Evolutionary conservation across 306 rosid genomes (phyloP), one percentile per base, ranked within the genome.

Genomic region (Cucurbita moschata): DNA sequence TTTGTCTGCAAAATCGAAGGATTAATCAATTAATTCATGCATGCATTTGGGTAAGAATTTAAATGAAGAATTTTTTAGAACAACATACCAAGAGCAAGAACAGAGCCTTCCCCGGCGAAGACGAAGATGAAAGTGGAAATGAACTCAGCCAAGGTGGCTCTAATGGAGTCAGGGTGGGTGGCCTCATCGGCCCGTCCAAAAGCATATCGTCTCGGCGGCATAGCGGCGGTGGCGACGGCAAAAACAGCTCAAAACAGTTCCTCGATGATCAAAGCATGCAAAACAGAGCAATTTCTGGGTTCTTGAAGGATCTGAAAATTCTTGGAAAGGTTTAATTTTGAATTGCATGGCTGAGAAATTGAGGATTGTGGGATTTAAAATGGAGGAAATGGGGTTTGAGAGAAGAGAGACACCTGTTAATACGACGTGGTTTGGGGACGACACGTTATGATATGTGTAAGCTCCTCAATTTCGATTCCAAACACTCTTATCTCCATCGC

Each of bases 51-150:
- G 35, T 30, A 30, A 30, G 35, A 30, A 30, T 30, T 30, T 30
- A 30, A 30, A 30, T 30, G 35, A 30, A 30, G 26, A 30, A 2
- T 30, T 30, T 30, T 30, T 30, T 30, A 30, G 4, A 30, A 30
- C 35, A 30, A 30, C 35, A 10, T 62, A 87, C 99, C 90, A 38
- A 91, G 83, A 59, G 95, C 96, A 23, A 94, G 97, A 67, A 88
- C 50, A n/a, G 95, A 87, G 89, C 99, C 99, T 89, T 91, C 96
- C 63, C 92, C 97, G 15, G 96, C 95, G 68, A 94, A 94, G 65
- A 94, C 99, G 71, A 89, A 94, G 84, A 94, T 84, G 84, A 85
- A 77, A 69, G 96, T 94, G 44, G 99, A 84, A 9, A 86, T 72
- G 65, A 94, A 89, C 84, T 94, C 99, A 57, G 96, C 96, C 55